Conservation (phyloP, 192 early-diverging fungal species). For the Coemansia sp. region DNA sequence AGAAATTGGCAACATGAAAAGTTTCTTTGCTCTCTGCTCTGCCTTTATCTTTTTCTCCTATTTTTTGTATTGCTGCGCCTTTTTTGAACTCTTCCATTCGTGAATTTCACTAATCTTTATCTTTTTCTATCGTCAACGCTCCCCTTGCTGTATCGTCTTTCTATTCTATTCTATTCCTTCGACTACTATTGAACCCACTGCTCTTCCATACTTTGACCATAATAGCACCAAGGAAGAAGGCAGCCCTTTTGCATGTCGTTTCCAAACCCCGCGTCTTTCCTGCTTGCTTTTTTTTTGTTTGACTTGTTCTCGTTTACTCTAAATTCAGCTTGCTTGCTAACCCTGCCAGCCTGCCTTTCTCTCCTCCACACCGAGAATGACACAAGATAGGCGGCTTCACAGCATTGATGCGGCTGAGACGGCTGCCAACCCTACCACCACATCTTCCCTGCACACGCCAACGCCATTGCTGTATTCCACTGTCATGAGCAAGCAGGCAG, state of each 20-base stretch:
- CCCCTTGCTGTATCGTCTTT: neutral
- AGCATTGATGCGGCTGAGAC: neutral
- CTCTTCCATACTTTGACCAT: too few species aligned
- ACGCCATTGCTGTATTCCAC: constrained; percentile 50
- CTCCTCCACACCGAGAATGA: neutral
- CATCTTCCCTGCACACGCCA: constrained; percentile 24
- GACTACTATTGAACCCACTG: neutral
- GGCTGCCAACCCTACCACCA: neutral
- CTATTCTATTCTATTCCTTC: neutral
- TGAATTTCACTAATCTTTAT: constrained; percentile 3
- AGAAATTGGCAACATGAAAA: neutral
- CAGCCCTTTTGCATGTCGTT: neutral
- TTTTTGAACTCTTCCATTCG: neutral
- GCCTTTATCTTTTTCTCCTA: neutral
- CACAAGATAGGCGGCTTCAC: constrained; percentile 4
- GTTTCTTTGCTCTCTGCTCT: neutral
- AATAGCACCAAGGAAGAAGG: too few species aligned
- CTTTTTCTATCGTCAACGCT: neutral
- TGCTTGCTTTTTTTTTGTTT: neutral
- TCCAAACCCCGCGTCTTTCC: neutral
- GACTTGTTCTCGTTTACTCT: neutral
- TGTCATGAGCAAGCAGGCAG: constrained; percentile 44
- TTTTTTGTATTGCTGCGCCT: neutral
- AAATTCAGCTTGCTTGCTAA: neutral
- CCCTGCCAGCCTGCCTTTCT: neutral